Percentiles rank a stretch among this genome's conserved stretches.
Evolutionary conservation across 352 stramenopile genomes (phyloP).

Genomic region (Pythium folliculosum): DNA sequence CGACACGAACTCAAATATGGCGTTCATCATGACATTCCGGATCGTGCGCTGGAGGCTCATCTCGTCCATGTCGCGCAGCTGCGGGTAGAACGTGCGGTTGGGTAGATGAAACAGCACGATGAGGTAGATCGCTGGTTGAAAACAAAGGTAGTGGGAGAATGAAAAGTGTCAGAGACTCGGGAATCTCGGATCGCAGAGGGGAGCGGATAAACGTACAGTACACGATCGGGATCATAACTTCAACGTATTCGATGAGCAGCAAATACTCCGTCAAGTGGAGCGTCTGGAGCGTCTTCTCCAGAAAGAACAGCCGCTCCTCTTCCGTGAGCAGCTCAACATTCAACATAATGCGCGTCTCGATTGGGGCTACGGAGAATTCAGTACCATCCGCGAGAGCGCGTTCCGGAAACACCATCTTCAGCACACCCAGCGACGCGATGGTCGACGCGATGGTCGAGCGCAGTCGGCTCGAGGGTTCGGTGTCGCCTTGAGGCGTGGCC

Average conservation of each 20-base stretch:
- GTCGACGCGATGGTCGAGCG: neutral
- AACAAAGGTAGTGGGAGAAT: neutral
- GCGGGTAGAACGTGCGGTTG: constrained; percentile 37
- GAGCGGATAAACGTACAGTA: constrained; percentile 26
- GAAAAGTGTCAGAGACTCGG: neutral
- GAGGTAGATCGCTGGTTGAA: constrained; percentile 30
- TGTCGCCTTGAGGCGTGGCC: neutral
- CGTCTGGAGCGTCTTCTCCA: constrained; percentile 29
- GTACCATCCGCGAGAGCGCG: neutral
- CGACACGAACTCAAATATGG: constrained; percentile 28
- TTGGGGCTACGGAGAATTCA: neutral
- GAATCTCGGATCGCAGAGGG: neutral
- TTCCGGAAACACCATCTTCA: neutral
- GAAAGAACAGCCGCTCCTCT: constrained; percentile 9
- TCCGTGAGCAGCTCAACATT: neutral
- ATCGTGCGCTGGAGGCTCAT: constrained; percentile 24
- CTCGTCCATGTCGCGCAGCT: constrained; percentile 30
- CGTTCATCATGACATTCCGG: constrained; percentile 36
- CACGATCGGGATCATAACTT: constrained; percentile 34
- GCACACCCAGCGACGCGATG: neutral
- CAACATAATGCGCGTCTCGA: neutral
- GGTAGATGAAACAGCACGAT: constrained; percentile 35
- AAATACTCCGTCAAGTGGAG: constrained; percentile 39
- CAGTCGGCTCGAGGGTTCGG: neutral
- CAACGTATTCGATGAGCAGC: constrained; percentile 34